Evolutionary conservation across 228 moss, liverwort and hornwort genomes (phyloP), one percentile per base, ranked within the genome.

Genomic region (Sphagnum magellanicum): DNA sequence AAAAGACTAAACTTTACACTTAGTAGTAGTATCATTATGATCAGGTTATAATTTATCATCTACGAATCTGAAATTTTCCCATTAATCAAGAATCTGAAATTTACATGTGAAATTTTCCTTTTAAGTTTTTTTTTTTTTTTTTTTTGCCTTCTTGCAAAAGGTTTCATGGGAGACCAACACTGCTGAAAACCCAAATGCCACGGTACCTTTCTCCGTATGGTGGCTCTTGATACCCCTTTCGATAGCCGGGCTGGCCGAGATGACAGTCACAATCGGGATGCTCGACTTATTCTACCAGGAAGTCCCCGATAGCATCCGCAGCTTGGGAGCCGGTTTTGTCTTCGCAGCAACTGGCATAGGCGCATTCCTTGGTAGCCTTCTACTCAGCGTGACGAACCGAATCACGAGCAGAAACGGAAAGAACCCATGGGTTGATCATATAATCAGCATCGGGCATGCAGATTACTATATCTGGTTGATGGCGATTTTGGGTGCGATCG

Each of bases 221-320:
- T 89, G 86, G 89, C 77, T 86, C 6, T 77, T 78, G 0, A 75
- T 79, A n/a, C 77, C 73, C 65, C 81, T 89, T 63, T 68, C 72
- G 64, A 61, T 89, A 55, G 76, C 75, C n/a, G 89, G 83, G 47
- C 53, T 86, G 50, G 79, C 74, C 9, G 89, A 89, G 71, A 70
- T 86, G 50, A 83, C 86, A 49, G 79, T 79, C 48, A 76, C 78
- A 6, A 80, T 86, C 17, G 89, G 83, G 10, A 83, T 86, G 73
- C 73, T 89, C 49, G 86, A 89, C 46, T 86, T 89, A 15, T 89
- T 86, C 75, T 89, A 89, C 53, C 79, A 83, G 51, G 83, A 86
- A 75, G 86, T 83, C 53, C 84, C 89, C n/a, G 81, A 89, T 64
- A 78, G 83, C 59, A 89, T 89, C 79, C 75, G 83, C 52, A 81